These are phyloP conservation scores for Candida andamanensis DNA, from an alignment of 805 yeast species.

Conservation along the genomic window DNA sequence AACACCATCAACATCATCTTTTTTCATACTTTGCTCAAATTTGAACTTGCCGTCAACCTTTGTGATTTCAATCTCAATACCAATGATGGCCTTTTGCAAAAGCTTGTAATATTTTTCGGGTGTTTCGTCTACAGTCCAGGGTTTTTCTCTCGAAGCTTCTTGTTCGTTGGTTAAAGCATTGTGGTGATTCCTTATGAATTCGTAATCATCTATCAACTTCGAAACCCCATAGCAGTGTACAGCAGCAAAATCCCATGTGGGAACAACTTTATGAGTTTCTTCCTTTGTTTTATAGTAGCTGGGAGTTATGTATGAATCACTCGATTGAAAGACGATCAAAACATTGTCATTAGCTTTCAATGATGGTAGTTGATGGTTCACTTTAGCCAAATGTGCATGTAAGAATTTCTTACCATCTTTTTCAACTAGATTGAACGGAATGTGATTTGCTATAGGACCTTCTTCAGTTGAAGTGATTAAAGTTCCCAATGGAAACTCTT, in stretches of 20 bases:
- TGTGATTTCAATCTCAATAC: conserved; percentile 48
- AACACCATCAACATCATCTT: conserved; percentile 48
- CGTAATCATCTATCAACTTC: conserved; percentile 37
- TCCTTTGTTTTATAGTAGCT: conserved; percentile 54
- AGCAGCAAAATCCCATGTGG: conserved; percentile 63
- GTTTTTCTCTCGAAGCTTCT: conserved; percentile 36
- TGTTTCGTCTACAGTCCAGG: conserved; percentile 57
- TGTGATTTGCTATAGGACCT: conserved; percentile 47
- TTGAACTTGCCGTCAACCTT: conserved; percentile 51
- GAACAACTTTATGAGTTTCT: conserved; percentile 57
- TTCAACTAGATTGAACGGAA: conserved; percentile 46
- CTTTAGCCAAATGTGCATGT: conserved; percentile 51
- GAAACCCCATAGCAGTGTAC: conserved; percentile 55
- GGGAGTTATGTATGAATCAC: conserved; percentile 52
- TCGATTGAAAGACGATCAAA: conserved; percentile 49
- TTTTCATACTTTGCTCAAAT: conserved; percentile 47
- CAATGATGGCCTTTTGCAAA: conserved; percentile 48
- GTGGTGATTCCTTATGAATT: conserved; percentile 43
- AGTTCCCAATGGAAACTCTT: conserved; percentile 48
- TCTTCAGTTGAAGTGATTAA: conserved; percentile 37
- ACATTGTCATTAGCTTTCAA: conserved; percentile 35
- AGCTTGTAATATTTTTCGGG: conserved; percentile 43
- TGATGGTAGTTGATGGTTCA: conserved; percentile 45
- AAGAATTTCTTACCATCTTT: conserved; percentile 34
- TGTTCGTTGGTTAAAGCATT: conserved; percentile 41